These are phyloP conservation scores for Euphorbia celastroides DNA, from an alignment of 441 rosid species.

Conservation along the genomic window DNA sequence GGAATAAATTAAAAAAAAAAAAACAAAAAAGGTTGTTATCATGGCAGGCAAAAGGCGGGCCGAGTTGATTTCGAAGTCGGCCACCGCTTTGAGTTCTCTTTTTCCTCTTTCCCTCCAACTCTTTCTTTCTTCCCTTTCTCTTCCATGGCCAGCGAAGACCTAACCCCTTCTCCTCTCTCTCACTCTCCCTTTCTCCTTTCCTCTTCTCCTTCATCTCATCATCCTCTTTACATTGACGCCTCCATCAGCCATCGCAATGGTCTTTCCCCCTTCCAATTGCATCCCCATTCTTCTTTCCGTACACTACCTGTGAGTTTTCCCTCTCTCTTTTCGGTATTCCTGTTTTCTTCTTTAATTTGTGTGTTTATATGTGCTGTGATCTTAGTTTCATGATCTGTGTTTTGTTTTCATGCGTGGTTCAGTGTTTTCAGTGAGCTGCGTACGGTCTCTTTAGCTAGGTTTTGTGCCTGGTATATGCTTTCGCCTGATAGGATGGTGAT, in stretches of 20 bases:
- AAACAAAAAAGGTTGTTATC: no score
- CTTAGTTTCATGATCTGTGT: not conserved
- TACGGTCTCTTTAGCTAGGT: not conserved
- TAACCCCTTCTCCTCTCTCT: slow-evolving; percentile 17
- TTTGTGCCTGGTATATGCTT: no score
- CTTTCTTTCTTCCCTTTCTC: not conserved
- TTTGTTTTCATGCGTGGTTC: not conserved
- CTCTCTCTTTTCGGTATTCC: not conserved
- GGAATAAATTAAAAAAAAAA: no score
- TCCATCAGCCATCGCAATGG: slow-evolving; percentile 4
- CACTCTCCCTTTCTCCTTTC: slow-evolving; percentile 15
- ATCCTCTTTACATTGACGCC: not conserved
- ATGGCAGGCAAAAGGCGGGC: no score
- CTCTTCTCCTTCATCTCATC: slow-evolving; percentile 1
- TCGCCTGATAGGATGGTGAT: not conserved
- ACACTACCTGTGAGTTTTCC: slow-evolving; percentile 28
- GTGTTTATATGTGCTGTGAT: not conserved
- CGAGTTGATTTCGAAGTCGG: no score
- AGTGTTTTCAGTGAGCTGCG: not conserved
- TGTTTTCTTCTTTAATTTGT: not conserved
- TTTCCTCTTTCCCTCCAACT: not conserved
- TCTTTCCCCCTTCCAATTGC: slow-evolving; percentile 3
- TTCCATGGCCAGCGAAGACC: slow-evolving; percentile 44
- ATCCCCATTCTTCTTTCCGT: slow-evolving; percentile 24
- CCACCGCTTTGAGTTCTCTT: no score